Evolutionary conservation across 129 eudicot genomes (phyloP), one percentile per base, ranked within the genome.

Genomic region (Flaveria trinervia): DNA sequence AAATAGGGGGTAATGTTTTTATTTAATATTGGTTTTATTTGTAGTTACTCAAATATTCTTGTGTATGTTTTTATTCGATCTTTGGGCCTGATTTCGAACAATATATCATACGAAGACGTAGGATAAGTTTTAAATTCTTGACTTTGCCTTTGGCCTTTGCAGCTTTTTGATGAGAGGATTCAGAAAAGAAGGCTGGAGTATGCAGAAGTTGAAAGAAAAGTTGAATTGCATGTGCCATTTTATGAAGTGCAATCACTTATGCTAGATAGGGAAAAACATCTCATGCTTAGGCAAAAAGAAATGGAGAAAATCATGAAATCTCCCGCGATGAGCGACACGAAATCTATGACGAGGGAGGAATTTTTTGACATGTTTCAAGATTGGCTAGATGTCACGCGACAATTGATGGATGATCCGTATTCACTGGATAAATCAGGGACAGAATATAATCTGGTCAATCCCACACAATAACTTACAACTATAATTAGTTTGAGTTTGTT

Each of bases 351-450:
- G 0, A 68, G 54, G 44, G 79, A 66, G 10, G 70, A 80, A 26
- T 80, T 80, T 5, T 80, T 56, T 23, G 9, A 44, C 0, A 67
- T 0, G 30, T 80, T 80, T 4, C 43, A 73, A 43, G 65, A 66
- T 15, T 73, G 84, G 84, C 64, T 80, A 18, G 84, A 80, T 56
- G 79, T 73, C 52, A 80, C 84, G 3, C 55, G 79, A 80, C 75
- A 73, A n/a, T 68, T 80, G n/a, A 73, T 80, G 79, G 84, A 73
- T 20, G 84, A 80, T 45, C 84, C 79, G 7, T 68, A 80, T 66
- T 80, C 84, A 13, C 39, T 80, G 20, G 84, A 80, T 80, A 73
- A 80, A 73, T 80, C 79, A 13, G 84, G 84, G 75, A 43, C 75
- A 0, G 79, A 73, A 55, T 80, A 80, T 33, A 80, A 73, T 73